Evolutionary conservation across 805 yeast genomes (phyloP).

Genomic region (Limtongozyma cylindracea): DNA sequence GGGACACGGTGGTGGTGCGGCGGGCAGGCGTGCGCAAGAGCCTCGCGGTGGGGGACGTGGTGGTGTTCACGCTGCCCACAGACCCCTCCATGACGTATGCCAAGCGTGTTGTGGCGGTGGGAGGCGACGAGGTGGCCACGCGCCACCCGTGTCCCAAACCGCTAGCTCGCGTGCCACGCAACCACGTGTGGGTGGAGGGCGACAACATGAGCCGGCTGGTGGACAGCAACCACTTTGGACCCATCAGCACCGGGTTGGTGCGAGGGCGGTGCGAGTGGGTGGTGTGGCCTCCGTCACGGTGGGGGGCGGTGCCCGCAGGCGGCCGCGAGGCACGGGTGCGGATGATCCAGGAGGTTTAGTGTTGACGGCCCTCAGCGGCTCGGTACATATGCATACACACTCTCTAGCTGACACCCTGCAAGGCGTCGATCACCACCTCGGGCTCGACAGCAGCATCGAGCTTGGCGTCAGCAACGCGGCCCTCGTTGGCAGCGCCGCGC

Average conservation of each 20-base stretch:
- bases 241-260: slow-evolving; percentile 59
- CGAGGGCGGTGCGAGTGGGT: slow-evolving; percentile 49
- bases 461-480: too few species aligned
- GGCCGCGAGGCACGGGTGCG: too few species aligned
- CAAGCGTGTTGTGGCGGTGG: slow-evolving; percentile 55
- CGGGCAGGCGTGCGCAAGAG: slow-evolving; percentile 28
- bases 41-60: slow-evolving; percentile 39
- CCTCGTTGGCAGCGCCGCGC: too few species aligned
- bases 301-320: slow-evolving; percentile 9
- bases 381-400: too few species aligned
- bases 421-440: too few species aligned
- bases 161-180: slow-evolving; percentile 38
- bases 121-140: slow-evolving; percentile 41
- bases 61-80: slow-evolving; percentile 57
- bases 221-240: slow-evolving; percentile 78
- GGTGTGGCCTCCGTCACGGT: slow-evolving; percentile 33
- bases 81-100: slow-evolving; percentile 56
- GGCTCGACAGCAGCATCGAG: too few species aligned
- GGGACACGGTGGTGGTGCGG: slow-evolving; percentile 45
- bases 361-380: too few species aligned
- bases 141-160: slow-evolving; percentile 37
- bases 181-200: slow-evolving; percentile 89
- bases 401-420: too few species aligned
- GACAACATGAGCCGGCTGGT: slow-evolving; percentile 58
- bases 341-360: too few species aligned